Base-by-base conservation (phyloP, 2,329 filamentous ascomycete genomes). In the Ilyonectria robusta region DNA sequence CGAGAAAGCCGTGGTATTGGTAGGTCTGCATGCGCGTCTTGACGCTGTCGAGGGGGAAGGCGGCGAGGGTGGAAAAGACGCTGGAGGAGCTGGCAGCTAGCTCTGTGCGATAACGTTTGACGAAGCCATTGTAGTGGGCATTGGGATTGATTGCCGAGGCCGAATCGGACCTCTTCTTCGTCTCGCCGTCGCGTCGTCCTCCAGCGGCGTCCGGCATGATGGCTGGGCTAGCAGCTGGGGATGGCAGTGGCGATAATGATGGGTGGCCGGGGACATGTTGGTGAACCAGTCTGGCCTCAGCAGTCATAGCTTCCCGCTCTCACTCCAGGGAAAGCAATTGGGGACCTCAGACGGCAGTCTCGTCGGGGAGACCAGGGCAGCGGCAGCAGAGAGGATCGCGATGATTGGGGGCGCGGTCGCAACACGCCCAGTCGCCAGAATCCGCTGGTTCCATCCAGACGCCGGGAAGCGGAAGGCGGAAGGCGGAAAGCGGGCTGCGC, bases 11-110 rank as follows among this genome's bases (percentile, higher is more conserved):
- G 72, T 88, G 86, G 82, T 93, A 95, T 70, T 92, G 90, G 81
- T 96, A 95, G 72, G 92, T 93, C 84, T 97, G 94, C 90, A 96
- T 94, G 77, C 94, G 92, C 62, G 93, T 95, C 85, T 97, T 97
- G 79, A 95, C 92, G 75, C 94, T 95, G 80, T 97, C 94, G 73
- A 97, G 88, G 23, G 94, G 94, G 78, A 95, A 97, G n/a, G 93
- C 92, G 71, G 88, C 86, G 77, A 94, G 87, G 47, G 93, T 96
- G 42, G 92, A 94, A 63, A 95, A 85, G 71, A 95, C 86, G 80
- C 92, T 95, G 78, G 92, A 93, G 44, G 90, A 86, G 81, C 91
- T 93, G 50, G 94, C 93, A 68, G 93, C 90, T 72, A 96, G 90
- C 82, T 95, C 92, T 55, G 92, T 95, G 71, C 93, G 89, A 81